Evolutionary conservation across 768 basidiomycete species (phyloP).

Genomic region (Hypholoma sublateritium): DNA sequence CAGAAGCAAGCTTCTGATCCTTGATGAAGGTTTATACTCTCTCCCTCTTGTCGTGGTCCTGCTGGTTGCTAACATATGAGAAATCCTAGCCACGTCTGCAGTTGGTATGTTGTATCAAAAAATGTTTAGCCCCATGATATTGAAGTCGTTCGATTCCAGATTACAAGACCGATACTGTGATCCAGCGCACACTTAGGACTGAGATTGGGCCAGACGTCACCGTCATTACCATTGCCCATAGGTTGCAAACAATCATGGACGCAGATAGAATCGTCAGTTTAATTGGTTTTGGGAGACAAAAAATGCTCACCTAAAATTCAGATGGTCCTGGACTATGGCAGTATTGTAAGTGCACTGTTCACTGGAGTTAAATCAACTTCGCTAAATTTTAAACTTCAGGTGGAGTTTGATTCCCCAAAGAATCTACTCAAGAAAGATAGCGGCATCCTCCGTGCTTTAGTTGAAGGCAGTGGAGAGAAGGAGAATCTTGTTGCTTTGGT

Average conservation of each 20-base stretch:
- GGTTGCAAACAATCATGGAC: neutral
- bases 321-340: neutral
- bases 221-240: neutral
- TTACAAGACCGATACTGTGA: slow-evolving; percentile 64
- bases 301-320: neutral
- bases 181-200: slow-evolving; percentile 22
- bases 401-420: neutral
- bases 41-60: slow-evolving; percentile 13
- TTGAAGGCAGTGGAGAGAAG: neutral
- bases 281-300: neutral
- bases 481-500: neutral
- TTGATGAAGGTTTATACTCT: slow-evolving; percentile 54
- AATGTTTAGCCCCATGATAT: neutral
- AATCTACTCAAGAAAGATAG: neutral
- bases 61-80: neutral
- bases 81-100: slow-evolving; percentile 39
- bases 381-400: neutral
- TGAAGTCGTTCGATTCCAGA: slow-evolving; percentile 29
- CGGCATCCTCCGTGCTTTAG: neutral
- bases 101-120: slow-evolving; percentile 34
- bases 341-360: neutral
- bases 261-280: neutral
- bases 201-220: neutral
- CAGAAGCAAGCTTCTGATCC: slow-evolving; percentile 56
- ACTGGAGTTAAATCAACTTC: neutral